Base-by-base conservation (phyloP, 306 rosid genomes). In the Rubus parviflorus region DNA sequence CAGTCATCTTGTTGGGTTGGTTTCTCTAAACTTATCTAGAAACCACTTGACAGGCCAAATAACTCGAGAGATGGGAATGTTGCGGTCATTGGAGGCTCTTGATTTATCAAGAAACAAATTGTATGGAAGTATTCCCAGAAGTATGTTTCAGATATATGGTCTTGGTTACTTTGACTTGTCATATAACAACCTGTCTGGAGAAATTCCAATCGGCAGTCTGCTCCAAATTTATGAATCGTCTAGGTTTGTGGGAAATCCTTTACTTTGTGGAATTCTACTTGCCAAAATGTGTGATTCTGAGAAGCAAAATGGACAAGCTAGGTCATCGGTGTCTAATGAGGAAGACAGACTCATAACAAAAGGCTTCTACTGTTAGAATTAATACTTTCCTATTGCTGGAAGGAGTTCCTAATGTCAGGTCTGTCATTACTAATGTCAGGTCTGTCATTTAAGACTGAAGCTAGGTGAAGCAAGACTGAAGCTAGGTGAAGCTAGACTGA, bases 81-180 rank as follows among this genome's bases (percentile, higher is more conserved):
- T 86, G 79, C 0, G 2, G 67, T 0, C 0, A 0, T 54, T 86
- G 49, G 81, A 74, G 4, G 0, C 0, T 3, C 72, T 83, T 9
- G 85, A 81, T 52, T 70, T 83, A 47, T 86, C 90, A 3, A 35
- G 52, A 45, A 83, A 86, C 60, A 61, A 49, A 4, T 49, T 86
- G 16, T 45, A 61, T 15, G 83, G 87, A 20, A 37, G 38, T 60
- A 78, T 86, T 49, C 86, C 90, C 11, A 2, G 22, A 42, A 76
- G 63, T 46, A 51, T 83, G 16, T 7, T 2, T n/a, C 0, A 47
- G n/a, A 4, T 86, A 2, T 0, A 0, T 30, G 25, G 0, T 12
- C 82, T 86, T 0, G 0, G 0, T 0, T 0, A 0, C 3, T 49
- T 49, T 0, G 54, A 49, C 54, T 49, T 49, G 19, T 49, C 54